Evolutionary conservation across 1,139 yeast genomes (phyloP), one percentile per base, ranked within the genome.

Genomic region (Zygosaccharomyces pseudobailii): DNA sequence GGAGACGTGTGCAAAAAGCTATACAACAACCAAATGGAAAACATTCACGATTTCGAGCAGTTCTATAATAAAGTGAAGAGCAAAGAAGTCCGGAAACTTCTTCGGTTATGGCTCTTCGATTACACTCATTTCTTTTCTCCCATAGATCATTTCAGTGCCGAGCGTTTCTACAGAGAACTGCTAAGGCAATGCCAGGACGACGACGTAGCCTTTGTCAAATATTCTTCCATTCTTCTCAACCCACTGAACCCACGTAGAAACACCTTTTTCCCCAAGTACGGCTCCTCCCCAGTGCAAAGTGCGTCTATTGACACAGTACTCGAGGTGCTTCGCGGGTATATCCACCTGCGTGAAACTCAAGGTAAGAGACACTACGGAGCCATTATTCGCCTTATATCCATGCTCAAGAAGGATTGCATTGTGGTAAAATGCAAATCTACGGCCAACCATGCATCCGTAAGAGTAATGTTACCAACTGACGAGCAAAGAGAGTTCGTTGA

Each of bases 61-160:
- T 46, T 59, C 33, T 62, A 62, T 48, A 42, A 54, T n/a, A 40
- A 49, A 5, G 47, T 52, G 2, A 36, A 44, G 6, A 43, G 51
- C 7, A 23, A 32, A 4, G 55, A 53, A 20, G 43, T 58, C 21
- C 55, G 54, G 36, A 50, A 50, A 21, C 48, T 62, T 9, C 39
- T 60, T 17, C 49, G 59, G 33, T 39, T 56, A 21, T 62, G 66
- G 66, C 50, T 56, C 32, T 58, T 52, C 36, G 65, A 61, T 44
- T 49, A 61, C 45, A 44, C 54, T 2, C 49, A 50, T 24, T 36
- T 57, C 5, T 33, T 60, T 17, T 42, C 48, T 17, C 35, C 46
- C 20, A 32, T 44, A 3, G 25, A 40, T 10, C 45, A 44, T 9
- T 41, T 34, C 23, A 37, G 47, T 13, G 48, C 50, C 40, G 66